A percentile compares a stretch with the other conserved stretches of the same genome.
Conservation (phyloP, 768 basidiomycete species). For the Butyriboletus loyo region DNA sequence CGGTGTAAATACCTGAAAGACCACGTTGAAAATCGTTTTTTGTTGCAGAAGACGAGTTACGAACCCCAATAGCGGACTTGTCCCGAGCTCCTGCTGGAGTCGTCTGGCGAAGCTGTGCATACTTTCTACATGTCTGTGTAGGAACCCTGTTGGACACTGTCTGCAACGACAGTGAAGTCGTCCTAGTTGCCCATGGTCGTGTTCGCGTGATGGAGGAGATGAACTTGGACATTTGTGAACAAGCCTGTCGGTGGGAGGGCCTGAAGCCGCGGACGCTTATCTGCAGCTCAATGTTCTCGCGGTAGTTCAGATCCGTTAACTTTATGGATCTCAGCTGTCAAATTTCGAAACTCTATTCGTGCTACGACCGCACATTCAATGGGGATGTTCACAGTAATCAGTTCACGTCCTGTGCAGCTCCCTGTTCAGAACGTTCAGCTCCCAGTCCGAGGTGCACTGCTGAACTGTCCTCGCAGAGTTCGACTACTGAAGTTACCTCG, state of each 20-base stretch:
- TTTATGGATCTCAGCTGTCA: too few relatives aligned
- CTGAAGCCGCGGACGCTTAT: too few relatives aligned
- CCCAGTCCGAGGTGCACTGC: too few relatives aligned
- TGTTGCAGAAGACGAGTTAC: neutral
- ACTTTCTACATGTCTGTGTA: constrained; percentile 8
- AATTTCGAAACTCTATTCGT: too few relatives aligned
- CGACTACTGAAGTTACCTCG: too few relatives aligned
- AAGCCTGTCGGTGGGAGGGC: too few relatives aligned
- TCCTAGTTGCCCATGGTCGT: constrained; percentile 12
- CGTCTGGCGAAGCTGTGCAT: constrained; percentile 19
- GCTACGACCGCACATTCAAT: too few relatives aligned
- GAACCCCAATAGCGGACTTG: constrained; percentile 34
- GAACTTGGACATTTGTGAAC: constrained; percentile 18
- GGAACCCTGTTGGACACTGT: neutral
- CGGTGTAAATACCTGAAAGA: constrained; percentile 84
- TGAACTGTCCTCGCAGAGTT: too few relatives aligned
- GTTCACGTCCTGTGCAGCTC: too few relatives aligned
- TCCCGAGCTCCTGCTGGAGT: constrained; percentile 30
- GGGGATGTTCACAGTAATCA: too few relatives aligned
- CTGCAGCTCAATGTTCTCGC: too few relatives aligned
- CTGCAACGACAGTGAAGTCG: neutral
- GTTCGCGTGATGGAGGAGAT: constrained; percentile 20
- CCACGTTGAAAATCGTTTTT: neutral
- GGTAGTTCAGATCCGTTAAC: neutral
- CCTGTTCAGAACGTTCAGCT: too few relatives aligned